Conservation (phyloP, 2,329 filamentous ascomycete species). For the Fusarium sp. region DNA sequence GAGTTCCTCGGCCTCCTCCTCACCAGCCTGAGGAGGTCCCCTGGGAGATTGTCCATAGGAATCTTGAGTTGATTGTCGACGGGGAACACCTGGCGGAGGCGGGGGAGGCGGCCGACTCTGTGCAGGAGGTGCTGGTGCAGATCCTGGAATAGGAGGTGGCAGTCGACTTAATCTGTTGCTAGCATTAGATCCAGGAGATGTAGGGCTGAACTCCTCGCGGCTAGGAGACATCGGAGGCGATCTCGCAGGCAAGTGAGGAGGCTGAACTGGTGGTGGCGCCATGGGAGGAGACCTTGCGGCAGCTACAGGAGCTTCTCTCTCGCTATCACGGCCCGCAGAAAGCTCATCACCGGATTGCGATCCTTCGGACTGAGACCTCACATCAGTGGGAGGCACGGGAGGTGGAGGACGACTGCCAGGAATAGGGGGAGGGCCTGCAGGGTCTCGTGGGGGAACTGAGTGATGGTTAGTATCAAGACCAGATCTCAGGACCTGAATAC, state of each 20-base stretch:
- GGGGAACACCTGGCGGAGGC: slow-evolving; percentile 67
- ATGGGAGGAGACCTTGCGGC: slow-evolving; percentile 54
- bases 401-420: slow-evolving; percentile 67
- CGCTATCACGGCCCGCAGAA: slow-evolving; percentile 63
- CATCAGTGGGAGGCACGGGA: slow-evolving; percentile 61
- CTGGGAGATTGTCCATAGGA: slow-evolving; percentile 57
- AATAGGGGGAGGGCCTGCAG: slow-evolving; percentile 55
- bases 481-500: neutral
- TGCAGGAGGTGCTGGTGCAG: slow-evolving; percentile 58
- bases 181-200: slow-evolving; percentile 55
- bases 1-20: slow-evolving; percentile 80
- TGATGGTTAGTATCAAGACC: slow-evolving; percentile 41
- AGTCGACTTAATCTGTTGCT: slow-evolving; percentile 67
- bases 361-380: slow-evolving; percentile 77
- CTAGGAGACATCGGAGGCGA: slow-evolving; percentile 48
- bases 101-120: slow-evolving; percentile 74
- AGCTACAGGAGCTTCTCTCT: slow-evolving; percentile 46
- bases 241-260: slow-evolving; percentile 42
- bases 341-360: slow-evolving; percentile 92
- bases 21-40: slow-evolving; percentile 59
- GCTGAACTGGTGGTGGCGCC: slow-evolving; percentile 52
- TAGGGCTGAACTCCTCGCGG: slow-evolving; percentile 54
- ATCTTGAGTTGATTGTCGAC: slow-evolving; percentile 70
- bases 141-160: slow-evolving; percentile 70
- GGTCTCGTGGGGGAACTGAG: slow-evolving; percentile 49